phyloP scores from a whole-genome alignment of 768 basidiomycete species.

The Mycena floridula region DNA sequence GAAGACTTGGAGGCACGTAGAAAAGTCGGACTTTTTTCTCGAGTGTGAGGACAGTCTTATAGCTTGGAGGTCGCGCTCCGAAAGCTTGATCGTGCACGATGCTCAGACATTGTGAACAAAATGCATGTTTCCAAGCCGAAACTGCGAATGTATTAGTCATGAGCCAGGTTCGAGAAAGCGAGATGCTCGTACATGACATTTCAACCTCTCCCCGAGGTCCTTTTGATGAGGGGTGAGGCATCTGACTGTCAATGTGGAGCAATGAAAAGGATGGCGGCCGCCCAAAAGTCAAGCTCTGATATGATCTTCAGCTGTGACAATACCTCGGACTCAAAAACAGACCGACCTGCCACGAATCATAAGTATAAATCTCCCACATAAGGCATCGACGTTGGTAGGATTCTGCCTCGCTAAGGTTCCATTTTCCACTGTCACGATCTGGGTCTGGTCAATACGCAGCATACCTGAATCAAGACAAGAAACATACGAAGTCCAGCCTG shows the following conservation, averaged over 20 bases:
- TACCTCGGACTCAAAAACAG: background rate
- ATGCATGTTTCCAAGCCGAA: constrained; percentile 65
- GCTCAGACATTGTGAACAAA: constrained; percentile 53
- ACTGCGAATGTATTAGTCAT: constrained; percentile 30
- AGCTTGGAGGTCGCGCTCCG: constrained; percentile 53
- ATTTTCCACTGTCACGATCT: constrained; percentile 68
- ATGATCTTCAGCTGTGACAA: too few species aligned
- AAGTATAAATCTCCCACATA: constrained; percentile 61
- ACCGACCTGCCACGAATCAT: constrained; percentile 66
- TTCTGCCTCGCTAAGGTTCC: constrained; percentile 52
- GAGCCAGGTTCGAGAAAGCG: constrained; percentile 2
- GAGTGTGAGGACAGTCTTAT: constrained; percentile 56
- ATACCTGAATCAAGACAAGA: constrained; percentile 8
- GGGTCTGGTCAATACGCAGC: constrained; percentile 6
- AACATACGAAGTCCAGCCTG: constrained; percentile 65
- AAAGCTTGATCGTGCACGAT: constrained; percentile 66
- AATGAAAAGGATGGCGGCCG: constrained; percentile 61
- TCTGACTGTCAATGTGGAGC: constrained; percentile 49
- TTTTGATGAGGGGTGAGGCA: constrained; percentile 41
- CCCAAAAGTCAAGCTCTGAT: constrained; percentile 69
- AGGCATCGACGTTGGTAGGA: constrained; percentile 53
- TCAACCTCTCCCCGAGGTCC: constrained; percentile 42
- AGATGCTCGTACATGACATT: constrained; percentile 48
- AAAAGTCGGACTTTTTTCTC: constrained; percentile 60
- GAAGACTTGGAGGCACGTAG: constrained; percentile 35